Conservation (phyloP, 2,329 filamentous ascomycete species). For the Thermochaetoides dissita region DNA sequence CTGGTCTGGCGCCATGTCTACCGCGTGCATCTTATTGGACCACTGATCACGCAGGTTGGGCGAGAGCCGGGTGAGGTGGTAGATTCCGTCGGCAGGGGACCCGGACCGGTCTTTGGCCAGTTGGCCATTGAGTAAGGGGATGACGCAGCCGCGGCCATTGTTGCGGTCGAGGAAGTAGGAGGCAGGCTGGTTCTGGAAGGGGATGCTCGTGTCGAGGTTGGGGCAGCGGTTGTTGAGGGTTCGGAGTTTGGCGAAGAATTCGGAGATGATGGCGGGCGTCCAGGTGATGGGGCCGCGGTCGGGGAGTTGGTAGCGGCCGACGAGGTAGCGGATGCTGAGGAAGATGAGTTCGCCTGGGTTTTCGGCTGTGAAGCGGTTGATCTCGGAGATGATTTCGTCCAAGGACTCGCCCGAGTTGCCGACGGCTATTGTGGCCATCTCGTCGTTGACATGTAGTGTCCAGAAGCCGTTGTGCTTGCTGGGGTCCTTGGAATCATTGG, state of each 20-base stretch:
- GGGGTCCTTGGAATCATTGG: slow-evolving; percentile 14
- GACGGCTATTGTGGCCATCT: slow-evolving; percentile 21
- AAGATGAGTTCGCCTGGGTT: slow-evolving; percentile 32
- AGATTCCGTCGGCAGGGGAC: slow-evolving; percentile 19
- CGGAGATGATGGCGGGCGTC: slow-evolving; percentile 24
- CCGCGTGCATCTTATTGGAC: slow-evolving; percentile 15
- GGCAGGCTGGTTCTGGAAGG: slow-evolving; percentile 16
- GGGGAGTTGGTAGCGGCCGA: slow-evolving; percentile 24
- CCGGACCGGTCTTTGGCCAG: slow-evolving; percentile 10
- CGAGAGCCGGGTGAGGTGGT: slow-evolving; percentile 14
- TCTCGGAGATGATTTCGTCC: slow-evolving; percentile 26
- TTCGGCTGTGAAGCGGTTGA: slow-evolving; percentile 31
- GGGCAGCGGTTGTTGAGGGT: slow-evolving; percentile 27
- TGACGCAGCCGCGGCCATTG: slow-evolving; percentile 21
- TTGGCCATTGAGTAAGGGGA: slow-evolving; percentile 19
- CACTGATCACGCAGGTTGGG: slow-evolving; percentile 17
- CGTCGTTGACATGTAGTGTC: slow-evolving; percentile 16
- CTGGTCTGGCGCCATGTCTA: slow-evolving; percentile 10
- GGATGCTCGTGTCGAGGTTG: slow-evolving; percentile 14
- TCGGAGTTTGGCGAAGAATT: slow-evolving; percentile 28
- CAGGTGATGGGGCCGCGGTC: slow-evolving; percentile 21
- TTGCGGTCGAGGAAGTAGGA: slow-evolving; percentile 21
- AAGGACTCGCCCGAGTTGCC: slow-evolving; percentile 33
- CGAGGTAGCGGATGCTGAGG: slow-evolving; percentile 29
- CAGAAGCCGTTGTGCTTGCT: slow-evolving; percentile 21